Percentiles rank a stretch among this genome's conserved stretches.
Evolutionary conservation across 2,329 filamentous ascomycete species (phyloP).

Genomic region (Aspergillus caelatus): DNA sequence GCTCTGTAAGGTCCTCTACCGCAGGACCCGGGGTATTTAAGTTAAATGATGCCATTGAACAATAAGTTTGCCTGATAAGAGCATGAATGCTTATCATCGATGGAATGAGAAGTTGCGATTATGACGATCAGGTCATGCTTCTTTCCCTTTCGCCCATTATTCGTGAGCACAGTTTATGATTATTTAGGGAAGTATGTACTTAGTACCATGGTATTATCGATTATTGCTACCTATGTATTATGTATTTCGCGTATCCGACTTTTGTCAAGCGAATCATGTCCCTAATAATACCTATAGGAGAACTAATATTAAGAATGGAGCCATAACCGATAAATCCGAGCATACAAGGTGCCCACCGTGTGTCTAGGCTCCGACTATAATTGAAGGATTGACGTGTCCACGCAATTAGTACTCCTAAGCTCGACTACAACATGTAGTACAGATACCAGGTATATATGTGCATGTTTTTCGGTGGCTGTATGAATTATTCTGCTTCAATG

Average conservation of each 20-base stretch:
- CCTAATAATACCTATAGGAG: constrained; percentile 1
- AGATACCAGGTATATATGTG: not conserved
- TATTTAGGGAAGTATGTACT: not conserved
- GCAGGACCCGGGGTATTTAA: not conserved
- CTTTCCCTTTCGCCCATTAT: no score
- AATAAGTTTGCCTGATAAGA: not conserved
- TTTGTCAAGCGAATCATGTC: constrained; percentile 1
- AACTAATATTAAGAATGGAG: constrained; percentile 11
- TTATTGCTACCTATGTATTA: constrained; percentile 2
- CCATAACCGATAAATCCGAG: constrained; percentile 11
- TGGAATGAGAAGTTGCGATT: not conserved
- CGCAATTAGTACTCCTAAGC: constrained; percentile 1
- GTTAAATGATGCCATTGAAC: not conserved
- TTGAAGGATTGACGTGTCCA: constrained; percentile 12
- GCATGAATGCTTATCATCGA: not conserved
- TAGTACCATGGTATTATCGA: not conserved
- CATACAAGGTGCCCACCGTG: constrained; percentile 8
- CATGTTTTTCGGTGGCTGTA: not conserved
- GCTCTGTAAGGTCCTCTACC: not conserved
- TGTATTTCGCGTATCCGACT: not conserved
- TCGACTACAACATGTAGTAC: constrained; percentile 4
- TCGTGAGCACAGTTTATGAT: not conserved
- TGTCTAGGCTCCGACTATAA: constrained; percentile 16
- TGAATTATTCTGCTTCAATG: not conserved
- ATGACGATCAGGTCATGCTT: not conserved